Base-by-base conservation (phyloP, 768 basidiomycete species). In the Trametopsis cervina region DNA sequence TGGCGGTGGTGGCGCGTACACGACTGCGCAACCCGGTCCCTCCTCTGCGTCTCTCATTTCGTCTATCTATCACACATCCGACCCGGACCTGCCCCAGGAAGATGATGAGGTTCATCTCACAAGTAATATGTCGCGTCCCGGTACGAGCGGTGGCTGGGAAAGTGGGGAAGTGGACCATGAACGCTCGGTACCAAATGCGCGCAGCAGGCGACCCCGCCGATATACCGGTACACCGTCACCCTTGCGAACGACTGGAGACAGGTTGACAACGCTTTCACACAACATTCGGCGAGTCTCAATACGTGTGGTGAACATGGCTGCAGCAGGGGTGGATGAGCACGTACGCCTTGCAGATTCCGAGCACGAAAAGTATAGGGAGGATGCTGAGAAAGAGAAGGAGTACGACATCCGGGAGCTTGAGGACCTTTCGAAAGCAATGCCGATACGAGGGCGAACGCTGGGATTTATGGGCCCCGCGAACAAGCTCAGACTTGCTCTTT, bases 291-390 rank as follows among this genome's bases (percentile, higher is more conserved):
- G 83, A 18, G 80, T 81, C 42, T 88, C 85, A 9, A 60, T 84
- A 50, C 81, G 90, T 13, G 88, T 93, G n/a, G 89, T 89, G 38
- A 90, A 89, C 59, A 63, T 93, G 47, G 78, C 78, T 6, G 78
- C 77, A 1, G 67, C 70, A 12, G 80, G 78, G 0, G 55, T 83
- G 52, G 82, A 81, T 48, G 75, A 75, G 13, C 82, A 81, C 49
- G 61, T 83, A 15, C 69, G 77, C 24, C 58, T 85, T 22, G 68
- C 62, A 4, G 81, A 83, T 44, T 73, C 58, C 1, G 72, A 72
- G 35, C 70, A 72, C 25, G 68, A 63, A 27, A 39, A 46, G 18
- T 36, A 49, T 10, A 21, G 18, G 3, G 42, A 53, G 44, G 47
- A 40, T 4, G 53, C 57, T 25, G 66, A 61, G 4, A 63, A 68